A percentile compares a stretch with the other conserved stretches of the same genome.
phyloP scores from a whole-genome alignment of 202 grass and related monocot genomes.

The Digitaria exilis region DNA sequence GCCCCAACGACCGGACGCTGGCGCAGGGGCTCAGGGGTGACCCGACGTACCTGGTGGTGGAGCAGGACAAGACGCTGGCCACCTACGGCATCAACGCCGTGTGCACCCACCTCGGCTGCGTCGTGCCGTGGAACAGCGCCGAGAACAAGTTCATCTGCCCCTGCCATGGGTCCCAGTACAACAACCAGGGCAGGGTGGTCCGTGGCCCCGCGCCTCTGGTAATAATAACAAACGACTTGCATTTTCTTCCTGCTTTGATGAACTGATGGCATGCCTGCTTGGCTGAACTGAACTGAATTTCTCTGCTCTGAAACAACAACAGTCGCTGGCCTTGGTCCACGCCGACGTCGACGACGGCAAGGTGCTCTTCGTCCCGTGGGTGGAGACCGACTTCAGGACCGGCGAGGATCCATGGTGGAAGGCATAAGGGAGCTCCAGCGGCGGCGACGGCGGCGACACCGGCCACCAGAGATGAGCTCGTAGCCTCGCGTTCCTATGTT shows the following conservation, averaged over 20 bases:
- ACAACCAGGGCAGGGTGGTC: slow-evolving; percentile 93
- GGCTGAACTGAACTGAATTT: background rate
- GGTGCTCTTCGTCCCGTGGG: slow-evolving; percentile 83
- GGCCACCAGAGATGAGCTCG: background rate
- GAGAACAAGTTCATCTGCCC: slow-evolving; percentile 99
- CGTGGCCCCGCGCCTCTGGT: slow-evolving; percentile 85
- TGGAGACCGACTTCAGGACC: slow-evolving; percentile 95
- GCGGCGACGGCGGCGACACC: background rate
- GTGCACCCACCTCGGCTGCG: slow-evolving; percentile 95
- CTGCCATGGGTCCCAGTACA: slow-evolving; percentile 95
- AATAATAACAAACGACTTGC: no score
- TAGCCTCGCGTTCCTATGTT: background rate
- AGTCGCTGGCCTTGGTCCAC: slow-evolving; percentile 87
- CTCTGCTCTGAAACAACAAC: slow-evolving; percentile 31
- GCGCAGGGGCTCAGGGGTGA: slow-evolving; percentile 86
- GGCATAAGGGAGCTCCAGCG: slow-evolving; percentile 42
- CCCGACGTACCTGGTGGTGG: slow-evolving; percentile 88
- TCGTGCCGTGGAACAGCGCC: slow-evolving; percentile 88
- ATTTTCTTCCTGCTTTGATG: no score
- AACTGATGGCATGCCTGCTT: background rate
- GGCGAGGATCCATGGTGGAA: slow-evolving; percentile 78
- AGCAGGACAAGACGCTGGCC: slow-evolving; percentile 79
- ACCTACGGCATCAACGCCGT: slow-evolving; percentile 85
- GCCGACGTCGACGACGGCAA: slow-evolving; percentile 83
- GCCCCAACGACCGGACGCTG: slow-evolving; percentile 78